Conservation (phyloP, 306 rosid species). For the Purshia tridentata region DNA sequence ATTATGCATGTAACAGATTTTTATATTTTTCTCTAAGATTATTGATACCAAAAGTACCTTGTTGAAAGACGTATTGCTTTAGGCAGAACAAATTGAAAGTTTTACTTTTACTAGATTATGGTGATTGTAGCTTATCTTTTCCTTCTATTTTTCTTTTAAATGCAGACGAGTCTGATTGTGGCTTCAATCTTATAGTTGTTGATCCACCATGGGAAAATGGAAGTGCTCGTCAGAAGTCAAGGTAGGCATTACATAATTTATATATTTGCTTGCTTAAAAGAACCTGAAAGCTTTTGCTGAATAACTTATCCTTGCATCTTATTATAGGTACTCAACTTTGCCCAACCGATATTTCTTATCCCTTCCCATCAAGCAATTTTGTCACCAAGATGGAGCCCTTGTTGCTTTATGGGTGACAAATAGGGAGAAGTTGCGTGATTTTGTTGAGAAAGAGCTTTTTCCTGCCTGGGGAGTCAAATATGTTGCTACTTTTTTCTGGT, state of each 20-base stretch:
- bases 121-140: background rate
- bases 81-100: background rate
- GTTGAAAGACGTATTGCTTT: background rate
- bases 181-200: conserved; percentile 74
- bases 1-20: background rate
- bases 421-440: conserved; percentile 80
- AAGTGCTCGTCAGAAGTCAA: conserved; percentile 78
- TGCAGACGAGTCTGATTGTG: conserved; percentile 56
- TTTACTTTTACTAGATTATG: background rate
- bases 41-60: background rate
- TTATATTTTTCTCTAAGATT: background rate
- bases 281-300: background rate
- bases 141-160: conserved; percentile 5
- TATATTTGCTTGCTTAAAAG: background rate
- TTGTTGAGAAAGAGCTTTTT: conserved; percentile 80
- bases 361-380: conserved; percentile 74
- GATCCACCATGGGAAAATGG: conserved; percentile 99
- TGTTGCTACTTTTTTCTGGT: conserved; percentile 76
- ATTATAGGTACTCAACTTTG: conserved; percentile 77
- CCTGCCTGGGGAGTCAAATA: conserved; percentile 81
- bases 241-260: conserved; percentile 28
- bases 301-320: background rate
- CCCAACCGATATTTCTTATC: conserved; percentile 74
- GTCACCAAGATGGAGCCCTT: conserved; percentile 75
- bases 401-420: conserved; percentile 94